A percentile compares a stretch with the other conserved stretches of the same genome.
Conservation (phyloP, 257 asterid species). For the Agastache rugosa region DNA sequence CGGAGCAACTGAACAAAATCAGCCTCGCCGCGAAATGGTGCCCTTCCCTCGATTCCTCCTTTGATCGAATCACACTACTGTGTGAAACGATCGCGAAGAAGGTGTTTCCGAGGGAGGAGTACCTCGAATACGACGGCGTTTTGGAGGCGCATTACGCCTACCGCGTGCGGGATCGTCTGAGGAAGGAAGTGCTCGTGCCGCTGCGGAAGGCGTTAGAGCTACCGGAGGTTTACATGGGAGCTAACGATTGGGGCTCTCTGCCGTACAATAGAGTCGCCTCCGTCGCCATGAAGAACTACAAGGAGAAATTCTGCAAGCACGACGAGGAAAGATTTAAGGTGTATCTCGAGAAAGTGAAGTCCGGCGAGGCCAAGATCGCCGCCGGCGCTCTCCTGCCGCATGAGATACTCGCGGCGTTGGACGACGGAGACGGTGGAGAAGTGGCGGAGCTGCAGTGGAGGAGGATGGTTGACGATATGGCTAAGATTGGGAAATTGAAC, state of each 20-base stretch:
- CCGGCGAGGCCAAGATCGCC: not conserved
- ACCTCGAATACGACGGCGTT: not conserved
- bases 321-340: not conserved
- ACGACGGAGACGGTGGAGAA: not conserved
- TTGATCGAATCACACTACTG: not conserved
- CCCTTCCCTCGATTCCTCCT: not conserved
- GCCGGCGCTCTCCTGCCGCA: constrained; percentile 4
- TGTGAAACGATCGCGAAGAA: not conserved
- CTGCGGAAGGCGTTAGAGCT: not conserved
- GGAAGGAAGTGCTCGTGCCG: constrained; percentile 11
- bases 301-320: not conserved
- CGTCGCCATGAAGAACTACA: not conserved
- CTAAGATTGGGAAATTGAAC: not conserved
- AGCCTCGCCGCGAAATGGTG: constrained; percentile 11
- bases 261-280: not conserved
- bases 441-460: constrained; percentile 13
- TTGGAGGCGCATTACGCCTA: constrained; percentile 1
- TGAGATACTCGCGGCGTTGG: not conserved
- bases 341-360: not conserved
- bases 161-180: not conserved
- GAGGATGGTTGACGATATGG: constrained; percentile 3
- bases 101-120: not conserved
- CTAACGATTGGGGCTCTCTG: not conserved
- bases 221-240: not conserved
- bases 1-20: not conserved